Conservation (phyloP, 495 filamentous ascomycete genomes). For the Penicillium mononematosum region DNA sequence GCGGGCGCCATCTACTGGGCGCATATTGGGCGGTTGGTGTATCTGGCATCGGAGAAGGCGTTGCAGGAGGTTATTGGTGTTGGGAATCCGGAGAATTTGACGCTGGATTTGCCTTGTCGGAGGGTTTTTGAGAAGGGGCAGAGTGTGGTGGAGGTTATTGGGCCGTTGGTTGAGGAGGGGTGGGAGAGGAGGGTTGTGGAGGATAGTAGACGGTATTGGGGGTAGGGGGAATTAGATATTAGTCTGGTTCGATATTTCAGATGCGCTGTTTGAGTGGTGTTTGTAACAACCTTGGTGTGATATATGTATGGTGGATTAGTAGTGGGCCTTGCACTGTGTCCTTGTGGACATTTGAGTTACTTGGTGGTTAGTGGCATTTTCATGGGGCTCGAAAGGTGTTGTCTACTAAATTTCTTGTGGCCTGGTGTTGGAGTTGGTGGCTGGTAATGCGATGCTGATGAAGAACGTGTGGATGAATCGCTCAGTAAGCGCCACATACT, state of each 20-base stretch:
- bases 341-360: not conserved
- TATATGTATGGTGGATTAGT: not conserved
- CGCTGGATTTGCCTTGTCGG: constrained; percentile 50
- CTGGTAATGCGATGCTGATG: not conserved
- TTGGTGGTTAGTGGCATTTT: not conserved
- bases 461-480: no score
- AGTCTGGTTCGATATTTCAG: not conserved
- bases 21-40: constrained; percentile 54
- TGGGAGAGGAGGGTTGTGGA: constrained; percentile 45
- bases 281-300: not conserved
- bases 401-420: not conserved
- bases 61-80: constrained; percentile 43
- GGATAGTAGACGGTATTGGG: constrained; percentile 50
- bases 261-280: not conserved
- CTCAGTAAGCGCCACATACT: no score
- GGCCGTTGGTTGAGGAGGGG: constrained; percentile 37
- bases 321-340: not conserved
- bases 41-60: constrained; percentile 51
- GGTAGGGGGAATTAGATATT: constrained; percentile 8
- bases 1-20: constrained; percentile 51
- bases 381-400: not conserved
- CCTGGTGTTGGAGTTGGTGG: no score
- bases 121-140: constrained; percentile 46
- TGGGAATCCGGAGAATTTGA: constrained; percentile 54
- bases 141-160: constrained; percentile 48